phyloP scores from a whole-genome alignment of 495 filamentous ascomycete genomes.

The Glarea lozoyensis region DNA sequence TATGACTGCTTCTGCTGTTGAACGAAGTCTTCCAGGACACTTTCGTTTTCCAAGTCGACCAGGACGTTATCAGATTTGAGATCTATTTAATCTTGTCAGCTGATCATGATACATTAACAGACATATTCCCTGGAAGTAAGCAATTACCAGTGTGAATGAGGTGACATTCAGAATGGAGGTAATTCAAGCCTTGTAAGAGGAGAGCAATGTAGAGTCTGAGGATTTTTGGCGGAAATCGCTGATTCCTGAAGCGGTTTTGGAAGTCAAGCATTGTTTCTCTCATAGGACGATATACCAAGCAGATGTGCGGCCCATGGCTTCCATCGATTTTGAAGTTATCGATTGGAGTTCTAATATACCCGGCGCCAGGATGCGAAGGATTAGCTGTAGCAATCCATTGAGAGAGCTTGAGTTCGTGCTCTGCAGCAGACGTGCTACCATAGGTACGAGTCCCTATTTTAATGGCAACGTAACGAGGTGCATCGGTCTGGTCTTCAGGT shows the following conservation, averaged over 20 bases:
- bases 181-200: neutral
- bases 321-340: constrained; percentile 30
- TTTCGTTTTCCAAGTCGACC: constrained; percentile 1
- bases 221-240: neutral
- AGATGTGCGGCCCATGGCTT: constrained; percentile 19
- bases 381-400: constrained; percentile 26
- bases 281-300: neutral
- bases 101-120: neutral
- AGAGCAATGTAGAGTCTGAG: neutral
- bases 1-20: neutral
- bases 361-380: constrained; percentile 26
- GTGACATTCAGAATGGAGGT: constrained; percentile 1
- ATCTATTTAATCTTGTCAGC: neutral
- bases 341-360: constrained; percentile 23
- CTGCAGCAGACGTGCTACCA: constrained; percentile 22
- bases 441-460: constrained; percentile 23
- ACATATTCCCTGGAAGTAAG: neutral
- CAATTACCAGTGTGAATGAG: constrained; percentile 1
- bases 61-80: constrained; percentile 1
- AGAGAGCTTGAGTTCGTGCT: constrained; percentile 30
- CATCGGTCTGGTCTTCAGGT: constrained; percentile 21
- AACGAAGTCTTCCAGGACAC: neutral
- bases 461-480: constrained; percentile 27
- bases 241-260: neutral
- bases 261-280: constrained; percentile 1